Conservation (phyloP, 2,329 filamentous ascomycete genomes). For the Colletotrichum truncatum region DNA sequence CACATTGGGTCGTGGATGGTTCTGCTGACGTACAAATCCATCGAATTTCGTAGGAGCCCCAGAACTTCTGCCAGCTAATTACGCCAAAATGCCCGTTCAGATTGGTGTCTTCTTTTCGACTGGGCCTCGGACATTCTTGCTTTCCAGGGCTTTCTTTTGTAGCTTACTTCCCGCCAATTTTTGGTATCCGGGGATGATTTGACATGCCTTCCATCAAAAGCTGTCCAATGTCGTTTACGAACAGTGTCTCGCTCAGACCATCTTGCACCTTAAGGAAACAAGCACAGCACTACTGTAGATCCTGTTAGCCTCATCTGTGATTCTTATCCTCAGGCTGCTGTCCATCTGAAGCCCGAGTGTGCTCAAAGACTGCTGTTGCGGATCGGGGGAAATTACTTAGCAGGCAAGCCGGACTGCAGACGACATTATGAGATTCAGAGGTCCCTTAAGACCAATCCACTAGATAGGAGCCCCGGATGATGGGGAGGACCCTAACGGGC, state of each 20-base stretch:
- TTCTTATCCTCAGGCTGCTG: not conserved
- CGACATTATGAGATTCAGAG: slow-evolving; percentile 13
- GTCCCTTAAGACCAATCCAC: slow-evolving; percentile 10
- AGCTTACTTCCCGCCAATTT: slow-evolving; percentile 19
- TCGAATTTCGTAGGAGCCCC: not conserved
- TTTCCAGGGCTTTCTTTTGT: not conserved
- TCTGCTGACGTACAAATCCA: not conserved
- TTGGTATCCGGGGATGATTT: not conserved
- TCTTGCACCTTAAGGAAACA: slow-evolving; percentile 1
- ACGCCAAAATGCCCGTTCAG: not conserved
- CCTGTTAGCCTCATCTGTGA: not conserved
- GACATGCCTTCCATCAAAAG: not conserved
- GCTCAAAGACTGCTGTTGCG: not conserved
- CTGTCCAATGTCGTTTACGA: slow-evolving; percentile 20
- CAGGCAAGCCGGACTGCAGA: not conserved
- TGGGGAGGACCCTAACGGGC: not conserved
- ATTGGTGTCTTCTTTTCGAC: not conserved
- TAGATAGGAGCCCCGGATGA: not conserved
- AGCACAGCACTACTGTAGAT: not conserved
- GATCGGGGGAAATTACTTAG: not conserved
- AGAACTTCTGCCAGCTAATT: not conserved
- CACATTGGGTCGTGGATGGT: not conserved
- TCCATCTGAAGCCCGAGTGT: not conserved
- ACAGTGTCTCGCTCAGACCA: not conserved
- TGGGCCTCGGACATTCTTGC: not conserved